Base-by-base conservation (phyloP, 2,329 filamentous ascomycete species). In the Monascus ruber region DNA sequence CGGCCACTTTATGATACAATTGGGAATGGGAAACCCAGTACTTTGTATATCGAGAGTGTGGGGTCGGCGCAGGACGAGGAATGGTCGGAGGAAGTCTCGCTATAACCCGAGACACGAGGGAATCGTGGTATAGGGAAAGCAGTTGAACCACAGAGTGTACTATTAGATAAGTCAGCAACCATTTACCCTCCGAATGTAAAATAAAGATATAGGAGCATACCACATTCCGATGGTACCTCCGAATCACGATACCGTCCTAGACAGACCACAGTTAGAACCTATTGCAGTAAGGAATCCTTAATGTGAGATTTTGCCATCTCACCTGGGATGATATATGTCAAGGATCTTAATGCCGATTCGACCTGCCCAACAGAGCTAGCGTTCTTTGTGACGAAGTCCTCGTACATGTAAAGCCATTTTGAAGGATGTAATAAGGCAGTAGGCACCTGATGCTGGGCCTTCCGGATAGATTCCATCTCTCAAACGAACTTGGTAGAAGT, bases 301-400 rank as follows among this genome's bases (percentile, higher is more conserved):
- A 4, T 29, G 5, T 8, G 31, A 29, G 31, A 38, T 33, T 27
- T 11, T 24, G 37, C 24, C 10, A 29, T 35, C 46, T 39, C 35
- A 60, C 83, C 88, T 42, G 89, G 91, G 36, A 96, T 91, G 48
- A 98, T 87, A 61, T 98, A 98, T 35, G 89, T 95, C 48, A 98
- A 68, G 26, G 87, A 94, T 31, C 91, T 79, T 56, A 98, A 69
- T 9, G 87, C 86, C 46, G 85, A 93, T 69, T 98, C 91, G 47
- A 98, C 89, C 68, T 94, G 88, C 36, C 86, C 85, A 38, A 98
- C 87, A 43, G 93, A 86, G 55, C 86, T 83, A 44, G 87, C 81
- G 62, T 98, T 98, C 67, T 89, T 91, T 46, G 85, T 83, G 68
- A 98, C 89, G 66, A 96, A 95, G 48, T 91, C 81, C 42, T 66